These are phyloP conservation scores for Candida neerlandica DNA, from an alignment of 1,139 yeast species.

Conservation along the genomic window DNA sequence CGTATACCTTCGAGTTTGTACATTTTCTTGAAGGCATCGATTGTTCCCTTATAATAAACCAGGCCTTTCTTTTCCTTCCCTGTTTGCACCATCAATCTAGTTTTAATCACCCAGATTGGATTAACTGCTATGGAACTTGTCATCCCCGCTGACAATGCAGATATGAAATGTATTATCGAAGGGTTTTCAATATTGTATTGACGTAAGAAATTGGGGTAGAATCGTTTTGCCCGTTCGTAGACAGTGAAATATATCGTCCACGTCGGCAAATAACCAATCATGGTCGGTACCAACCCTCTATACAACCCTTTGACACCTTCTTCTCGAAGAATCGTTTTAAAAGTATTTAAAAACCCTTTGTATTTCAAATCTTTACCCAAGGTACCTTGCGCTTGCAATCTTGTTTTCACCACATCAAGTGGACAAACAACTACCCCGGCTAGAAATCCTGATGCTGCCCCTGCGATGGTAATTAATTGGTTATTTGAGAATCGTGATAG, in stretches of 20 bases:
- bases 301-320: conserved; percentile 87
- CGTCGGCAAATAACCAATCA: conserved; percentile 93
- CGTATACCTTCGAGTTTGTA: conserved; percentile 73
- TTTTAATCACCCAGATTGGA: conserved; percentile 97
- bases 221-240: conserved; percentile 73
- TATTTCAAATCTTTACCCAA: conserved; percentile 33
- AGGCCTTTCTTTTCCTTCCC: conserved; percentile 39
- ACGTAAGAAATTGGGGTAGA: conserved; percentile 31
- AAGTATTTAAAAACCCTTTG: conserved; percentile 61
- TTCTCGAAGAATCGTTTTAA: conserved; percentile 63
- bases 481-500: conserved; percentile 29
- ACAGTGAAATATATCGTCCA: conserved; percentile 96
- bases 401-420: conserved; percentile 48
- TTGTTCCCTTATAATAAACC: conserved; percentile 62
- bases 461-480: conserved; percentile 45
- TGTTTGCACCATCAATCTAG: conserved; percentile 88
- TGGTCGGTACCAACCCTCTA: conserved; percentile 87
- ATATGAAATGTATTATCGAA: conserved; percentile 63
- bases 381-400: conserved; percentile 47
- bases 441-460: conserved; percentile 49
- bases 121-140: conserved; percentile 85
- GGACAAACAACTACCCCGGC: conserved; percentile 54
- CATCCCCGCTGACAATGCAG: conserved; percentile 91
- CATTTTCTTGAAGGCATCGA: conserved; percentile 84
- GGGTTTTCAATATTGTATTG: conserved; percentile 41